Evolutionary conservation across 2,329 filamentous ascomycete genomes (phyloP), one percentile per base, ranked within the genome.

Genomic region (Epichloe baconii): DNA sequence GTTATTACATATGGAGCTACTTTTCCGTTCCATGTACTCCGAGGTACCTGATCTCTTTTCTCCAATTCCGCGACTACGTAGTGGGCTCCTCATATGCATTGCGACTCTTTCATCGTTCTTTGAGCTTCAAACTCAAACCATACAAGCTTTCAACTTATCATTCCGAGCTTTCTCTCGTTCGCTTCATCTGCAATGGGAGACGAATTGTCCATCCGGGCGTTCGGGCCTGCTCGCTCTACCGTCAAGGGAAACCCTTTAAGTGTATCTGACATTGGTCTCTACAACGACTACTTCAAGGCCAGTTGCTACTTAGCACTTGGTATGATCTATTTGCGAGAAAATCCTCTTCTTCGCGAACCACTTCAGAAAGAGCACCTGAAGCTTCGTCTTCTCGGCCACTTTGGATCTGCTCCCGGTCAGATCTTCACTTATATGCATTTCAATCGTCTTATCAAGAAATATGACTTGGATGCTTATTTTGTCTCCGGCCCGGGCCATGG

Each of bases 341-440:
- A 90, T 56, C 82, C 85, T 14, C 75, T 90, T 12, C 78, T 90
- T 43, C 76, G 76, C 53, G 79, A 88, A 58, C 82, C 83, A 1
- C 73, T 88, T 56, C 79, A 79, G 58, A 69, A 77, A 35, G 79
- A 86, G 50, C 82, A 89, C 61, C 72, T 89, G 69, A 90, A 90
- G 69, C 74, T 77, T 53, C 79, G 86, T 56, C 72, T 89, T 8
- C 72, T 90, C 2, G 86, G 86, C 40, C 86, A 90, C 63, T 90
- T 86, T 74, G 86, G 86, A 50, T 87, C 83, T 3, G 85, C 86
- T 47, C 82, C 86, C n/a, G 86, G 85, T 14, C 86, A 89, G 66
- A 82, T 84, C 53, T 89, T 90, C 67, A 86, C 84, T 36, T 89
- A 82, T 66, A 86, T 88, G 71, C 85, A 89, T 68, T 85, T 88